Base-by-base conservation (phyloP, 2,329 filamentous ascomycete species). In the Sclerotinia trifoliorum region DNA sequence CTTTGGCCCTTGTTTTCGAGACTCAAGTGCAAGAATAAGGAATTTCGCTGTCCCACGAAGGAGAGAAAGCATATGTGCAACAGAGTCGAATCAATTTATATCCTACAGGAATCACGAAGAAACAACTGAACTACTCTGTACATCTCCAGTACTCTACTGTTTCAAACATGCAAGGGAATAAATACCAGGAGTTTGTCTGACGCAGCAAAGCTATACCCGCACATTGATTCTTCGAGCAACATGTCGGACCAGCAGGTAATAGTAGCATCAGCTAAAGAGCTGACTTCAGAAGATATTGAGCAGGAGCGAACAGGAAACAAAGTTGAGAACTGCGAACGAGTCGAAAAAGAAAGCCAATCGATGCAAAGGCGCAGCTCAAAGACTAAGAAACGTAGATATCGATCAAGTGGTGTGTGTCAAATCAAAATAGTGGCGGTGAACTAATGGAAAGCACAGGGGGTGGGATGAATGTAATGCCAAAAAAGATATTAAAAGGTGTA, bases 351-450 rank as follows among this genome's bases (percentile, higher is more conserved):
- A 55, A 55, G 5, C 10, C 8, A 55, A 55, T 17, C 26, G n/a
- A 44, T 11, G 5, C 1, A 10, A n/a, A 11, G 1, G 7, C 26
- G 32, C 8, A 29, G 3, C 2, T 7, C 1, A 17, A 2, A 32
- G 8, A 17, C 52, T 3, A 32, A 54, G 29, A 55, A 55, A 55
- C 52, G 10, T 29, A 29, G 52, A 55, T 29, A 19, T 55, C 29
- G 19, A 35, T 55, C 19, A 35, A 29, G 8, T 35, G 52, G 29
- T 19, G 19, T 19, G 19, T 21, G 21, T 55, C 52, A 11, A 55
- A 29, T 19, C 13, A 11, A n/a, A 32, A 29, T n/a, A 55, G 29
- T n/a, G 29, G 52, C 5, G 29, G 19, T 32, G 52, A 19, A 13
- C 7, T 5, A 55, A 19, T 3, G 3, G 4, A n/a, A 32, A 10